Base-by-base conservation (phyloP, 2,329 filamentous ascomycete genomes). In the Fusarium chlamydosporum region DNA sequence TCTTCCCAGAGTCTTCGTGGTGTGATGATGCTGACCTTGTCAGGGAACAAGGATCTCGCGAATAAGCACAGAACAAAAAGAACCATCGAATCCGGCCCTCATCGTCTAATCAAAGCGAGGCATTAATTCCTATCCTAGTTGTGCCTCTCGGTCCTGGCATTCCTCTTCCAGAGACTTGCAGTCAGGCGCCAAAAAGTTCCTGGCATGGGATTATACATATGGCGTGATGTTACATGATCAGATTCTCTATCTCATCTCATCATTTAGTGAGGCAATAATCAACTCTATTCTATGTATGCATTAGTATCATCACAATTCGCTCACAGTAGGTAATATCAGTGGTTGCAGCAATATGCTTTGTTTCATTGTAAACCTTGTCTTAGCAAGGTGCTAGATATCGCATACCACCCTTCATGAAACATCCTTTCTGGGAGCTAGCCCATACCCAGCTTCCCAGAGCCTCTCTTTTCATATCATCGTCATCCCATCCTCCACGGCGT, bases 361-460 rank as follows among this genome's bases (percentile, higher is more conserved):
- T 55, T 47, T 55, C 38, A 54, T 47, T 51, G 50, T 50, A 34
- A 31, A 55, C 50, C 54, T 60, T 55, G 51, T 50, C 60, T 62
- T 54, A 38, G 57, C 57, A 62, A 60, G 53, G 34, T 31, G 33
- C n/a, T 59, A 35, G 38, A 48, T 65, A 51, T 68, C 53, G 52
- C 61, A 64, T 63, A 43, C 47, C 52, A 61, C 40, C 41, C 41
- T 54, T 58, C 56, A 40, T 61, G 29, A 37, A 51, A 35, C 57
- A 37, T 62, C 57, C 59, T 54, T 43, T 55, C 56, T 54, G 53
- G 74, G 72, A 76, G 65, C 74, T 76, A 71, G 72, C 74, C 74
- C 70, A 68, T 75, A 57, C 33, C 58, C 72, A 71, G 66, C 66
- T 76, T 75, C 70, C 74, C 67, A 72, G 74, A 76, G 72, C 74